Base-by-base conservation (phyloP, 148 eudicot genomes). In the Cornus controversa region DNA sequence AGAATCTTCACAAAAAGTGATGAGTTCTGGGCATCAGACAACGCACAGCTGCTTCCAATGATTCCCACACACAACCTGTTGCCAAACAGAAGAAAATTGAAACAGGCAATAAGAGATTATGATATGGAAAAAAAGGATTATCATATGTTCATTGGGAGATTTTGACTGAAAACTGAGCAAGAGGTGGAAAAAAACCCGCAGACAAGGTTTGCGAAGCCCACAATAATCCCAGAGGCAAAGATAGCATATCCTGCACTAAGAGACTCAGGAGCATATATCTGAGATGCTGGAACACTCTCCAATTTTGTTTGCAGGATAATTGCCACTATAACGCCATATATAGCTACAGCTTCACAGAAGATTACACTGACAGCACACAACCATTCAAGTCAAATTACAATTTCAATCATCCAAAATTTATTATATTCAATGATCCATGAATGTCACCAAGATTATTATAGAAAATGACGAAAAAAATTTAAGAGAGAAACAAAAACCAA, bases 191-290 rank as follows among this genome's bases (percentile, higher is more conserved):
- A 31, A 8, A 20, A 69, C 73, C 73, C 73, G 57, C 97, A 93
- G n/a, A 89, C 93, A 77, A 93, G 97, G 70, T 91, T 93, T 77
- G 97, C 97, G 82, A 93, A 93, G 31, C 97, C 97, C 72, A 93
- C 95, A 58, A 93, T 93, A 7, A 93, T 90, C 73, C 93, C 93
- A 31, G 95, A 89, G 28, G 93, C 87, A 82, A 93, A 93, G 73
- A 93, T 93, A 2, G 97, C 93, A 65, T 93, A 93, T 74, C 97
- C 97, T 57, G 97, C 97, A 84, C 97, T 84, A 62, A 93, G 81
- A 40, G 97, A 87, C 83, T 93, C 92, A 0, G 93, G 85, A 66
- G 79, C 88, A 72, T 91, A 84, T 23, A 93, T 71, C 79, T 82
- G 82, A 29, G 91, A 77, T 50, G 86, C 29, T 65, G 93, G 93